Base-by-base conservation (phyloP, 345 rosid genomes). In the Cardamine occulta region DNA sequence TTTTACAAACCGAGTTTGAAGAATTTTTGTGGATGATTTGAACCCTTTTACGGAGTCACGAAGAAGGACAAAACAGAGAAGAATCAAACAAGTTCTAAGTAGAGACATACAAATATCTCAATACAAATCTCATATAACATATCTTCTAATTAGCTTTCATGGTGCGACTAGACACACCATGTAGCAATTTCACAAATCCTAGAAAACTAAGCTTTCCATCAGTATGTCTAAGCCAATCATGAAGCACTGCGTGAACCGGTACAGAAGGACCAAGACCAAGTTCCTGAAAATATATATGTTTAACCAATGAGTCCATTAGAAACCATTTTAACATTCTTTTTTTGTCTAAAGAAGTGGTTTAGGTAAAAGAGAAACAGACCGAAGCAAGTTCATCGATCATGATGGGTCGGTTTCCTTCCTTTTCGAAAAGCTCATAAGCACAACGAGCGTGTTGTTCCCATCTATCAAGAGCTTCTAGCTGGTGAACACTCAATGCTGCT, bases 201-300 rank as follows among this genome's bases (percentile, higher is more conserved):
- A 85, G 89, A 79, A 95, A 95, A 79, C 99, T 95, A 66, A 95
- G 89, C 81, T 92, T 90, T 44, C 99, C 99, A 82, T 95, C 97
- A 0, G 92, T 85, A 65, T 95, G 97, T 75, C 97, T 84, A 59
- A 95, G 86, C 99, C 99, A 95, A 66, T 95, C 99, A 3, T 92
- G 89, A 54, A 95, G 96, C 53, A 95, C 97, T 4, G 91, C 88
- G 12, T 90, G 94, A 54, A 95, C 93, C 11, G 99, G 96, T 49
- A 92, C 81, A 13, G 91, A 84, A 60, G 97, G 94, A 62, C 96
- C 90, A 44, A 95, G 88, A 17, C 99, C 97, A 26, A 95, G 97
- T 74, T 95, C 99, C 99, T 95, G 93, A 13, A 13, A 74, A 68
- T 5, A 61, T 13, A 68, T 8, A 61, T 13, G 29, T 35, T 15